Conservation (phyloP, 1,139 yeast genomes). For the Pichia sp. region DNA sequence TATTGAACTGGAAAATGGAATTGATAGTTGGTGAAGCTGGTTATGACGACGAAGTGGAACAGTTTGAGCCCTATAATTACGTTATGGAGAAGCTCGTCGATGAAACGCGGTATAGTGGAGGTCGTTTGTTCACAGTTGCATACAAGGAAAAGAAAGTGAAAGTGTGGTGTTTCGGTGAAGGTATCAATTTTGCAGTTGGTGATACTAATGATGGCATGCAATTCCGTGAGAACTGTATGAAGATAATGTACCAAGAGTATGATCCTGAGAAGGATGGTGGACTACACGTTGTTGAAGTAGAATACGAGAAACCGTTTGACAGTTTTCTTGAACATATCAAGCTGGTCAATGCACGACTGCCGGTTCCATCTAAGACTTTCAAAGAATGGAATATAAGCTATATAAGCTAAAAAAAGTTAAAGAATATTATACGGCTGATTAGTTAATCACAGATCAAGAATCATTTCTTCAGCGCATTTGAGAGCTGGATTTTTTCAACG, state of each 20-base stretch:
- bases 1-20: constrained; percentile 56
- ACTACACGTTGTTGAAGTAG: constrained; percentile 20
- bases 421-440: not conserved
- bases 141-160: constrained; percentile 24
- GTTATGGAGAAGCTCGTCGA: constrained; percentile 21
- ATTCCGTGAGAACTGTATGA: constrained; percentile 32
- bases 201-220: constrained; percentile 12
- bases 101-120: constrained; percentile 24
- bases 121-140: constrained; percentile 20
- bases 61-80: constrained; percentile 17
- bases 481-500: constrained; percentile 13
- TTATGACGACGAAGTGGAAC: not conserved
- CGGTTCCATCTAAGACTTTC: constrained; percentile 22
- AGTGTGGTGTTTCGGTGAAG: constrained; percentile 56
- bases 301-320: constrained; percentile 20
- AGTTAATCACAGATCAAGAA: not conserved
- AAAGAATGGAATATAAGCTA: constrained; percentile 24
- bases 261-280: constrained; percentile 8
- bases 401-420: constrained; percentile 15
- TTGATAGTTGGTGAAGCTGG: constrained; percentile 22
- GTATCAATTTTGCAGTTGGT: constrained; percentile 29
- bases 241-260: constrained; percentile 29
- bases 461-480: not conserved
- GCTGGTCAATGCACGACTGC: constrained; percentile 25
- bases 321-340: constrained; percentile 26